Conservation (phyloP, 306 rosid genomes). For the Mucuna pruriens region DNA sequence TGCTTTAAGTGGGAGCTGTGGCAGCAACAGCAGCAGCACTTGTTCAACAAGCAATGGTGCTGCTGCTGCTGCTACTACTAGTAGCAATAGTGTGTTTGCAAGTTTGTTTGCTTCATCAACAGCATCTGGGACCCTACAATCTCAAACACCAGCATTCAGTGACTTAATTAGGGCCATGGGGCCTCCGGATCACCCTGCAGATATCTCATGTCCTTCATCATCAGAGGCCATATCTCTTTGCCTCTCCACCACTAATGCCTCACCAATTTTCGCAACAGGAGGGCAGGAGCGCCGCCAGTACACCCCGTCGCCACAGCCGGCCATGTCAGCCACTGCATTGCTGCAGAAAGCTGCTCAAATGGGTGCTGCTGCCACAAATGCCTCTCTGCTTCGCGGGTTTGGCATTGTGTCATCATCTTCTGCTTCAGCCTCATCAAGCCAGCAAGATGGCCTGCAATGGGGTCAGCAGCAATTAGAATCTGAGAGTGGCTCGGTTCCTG, state of each 20-base stretch:
- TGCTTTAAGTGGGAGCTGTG: conserved; percentile 53
- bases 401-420: conserved; percentile 80
- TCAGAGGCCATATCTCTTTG: conserved; percentile 78
- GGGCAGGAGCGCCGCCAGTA: conserved; percentile 73
- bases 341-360: conserved; percentile 97
- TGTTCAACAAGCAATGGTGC: conserved; percentile 65
- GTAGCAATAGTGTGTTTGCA: conserved; percentile 69
- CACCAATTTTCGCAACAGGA: conserved; percentile 67
- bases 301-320: conserved; percentile 64
- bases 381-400: conserved; percentile 76
- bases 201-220: conserved; percentile 57
- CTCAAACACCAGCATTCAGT: conserved; percentile 58
- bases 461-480: background rate
- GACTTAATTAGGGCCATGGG: conserved; percentile 67
- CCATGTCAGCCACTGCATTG: conserved; percentile 93
- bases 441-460: background rate
- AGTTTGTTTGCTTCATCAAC: conserved; percentile 82
- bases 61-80: conserved; percentile 43
- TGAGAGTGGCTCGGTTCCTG: conserved; percentile 41
- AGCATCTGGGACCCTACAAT: conserved; percentile 55
- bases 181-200: conserved; percentile 51
- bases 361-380: conserved; percentile 77
- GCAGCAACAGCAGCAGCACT: conserved; percentile 61
- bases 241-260: conserved; percentile 66
- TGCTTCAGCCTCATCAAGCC: conserved; percentile 37